phyloP scores from a whole-genome alignment of 768 basidiomycete species.

The Lactifluus volemus region DNA sequence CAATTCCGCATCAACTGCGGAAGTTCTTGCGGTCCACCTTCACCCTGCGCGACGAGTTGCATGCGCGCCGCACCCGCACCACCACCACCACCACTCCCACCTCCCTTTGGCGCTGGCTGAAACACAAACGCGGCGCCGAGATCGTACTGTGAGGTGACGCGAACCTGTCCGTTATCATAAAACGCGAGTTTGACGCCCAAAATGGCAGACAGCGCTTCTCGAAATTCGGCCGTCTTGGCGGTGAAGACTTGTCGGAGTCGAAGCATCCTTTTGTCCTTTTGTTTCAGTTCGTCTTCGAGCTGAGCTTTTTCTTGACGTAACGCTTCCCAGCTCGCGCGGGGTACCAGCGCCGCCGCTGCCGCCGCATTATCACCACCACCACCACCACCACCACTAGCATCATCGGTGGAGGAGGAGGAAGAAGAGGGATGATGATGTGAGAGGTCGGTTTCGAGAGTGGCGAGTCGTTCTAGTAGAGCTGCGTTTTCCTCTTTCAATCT shows the following conservation, averaged over 20 bases:
- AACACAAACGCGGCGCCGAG: slow-evolving; percentile 83
- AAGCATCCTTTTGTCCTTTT: slow-evolving; percentile 75
- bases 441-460: slow-evolving; percentile 45
- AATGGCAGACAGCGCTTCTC: slow-evolving; percentile 82
- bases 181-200: slow-evolving; percentile 89
- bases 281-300: slow-evolving; percentile 51
- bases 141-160: slow-evolving; percentile 87
- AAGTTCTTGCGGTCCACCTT: slow-evolving; percentile 66
- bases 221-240: slow-evolving; percentile 83
- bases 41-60: slow-evolving; percentile 68
- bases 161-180: slow-evolving; percentile 82
- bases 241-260: slow-evolving; percentile 81
- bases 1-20: slow-evolving; percentile 74
- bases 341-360: slow-evolving; percentile 42
- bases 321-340: slow-evolving; percentile 72
- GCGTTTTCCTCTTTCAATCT: slow-evolving; percentile 75
- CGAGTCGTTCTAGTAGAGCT: slow-evolving; percentile 61
- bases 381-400: background rate
- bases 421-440: background rate
- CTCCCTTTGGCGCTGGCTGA: slow-evolving; percentile 37
- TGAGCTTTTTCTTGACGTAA: slow-evolving; percentile 60
- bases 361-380: background rate
- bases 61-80: slow-evolving; percentile 36
- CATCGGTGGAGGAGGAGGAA: slow-evolving; percentile 12
- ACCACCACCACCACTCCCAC: slow-evolving; percentile 20